Percentiles rank a stretch among this genome's conserved stretches.
phyloP scores from a whole-genome alignment of 2,329 filamentous ascomycete species.

The Coniochaeta sp. region DNA sequence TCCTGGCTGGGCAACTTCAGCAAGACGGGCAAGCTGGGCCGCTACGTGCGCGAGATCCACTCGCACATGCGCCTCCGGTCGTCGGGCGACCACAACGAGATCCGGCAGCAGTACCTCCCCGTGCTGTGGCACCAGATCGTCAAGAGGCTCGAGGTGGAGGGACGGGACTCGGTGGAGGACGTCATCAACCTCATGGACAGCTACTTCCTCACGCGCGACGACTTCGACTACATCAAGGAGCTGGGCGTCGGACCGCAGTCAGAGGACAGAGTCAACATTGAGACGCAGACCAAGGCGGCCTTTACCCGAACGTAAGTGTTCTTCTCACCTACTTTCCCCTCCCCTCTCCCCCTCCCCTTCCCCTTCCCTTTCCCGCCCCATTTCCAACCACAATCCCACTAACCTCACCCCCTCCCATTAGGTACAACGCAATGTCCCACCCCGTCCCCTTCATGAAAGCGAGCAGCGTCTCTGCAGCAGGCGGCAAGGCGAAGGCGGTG shows the following conservation, averaged over 20 bases:
- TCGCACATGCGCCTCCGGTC: constrained; percentile 91
- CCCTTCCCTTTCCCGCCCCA: too few species aligned
- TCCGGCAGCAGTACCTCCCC: constrained; percentile 90
- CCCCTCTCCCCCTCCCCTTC: constrained; percentile 11
- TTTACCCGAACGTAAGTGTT: constrained; percentile 78
- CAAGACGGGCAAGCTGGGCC: constrained; percentile 69
- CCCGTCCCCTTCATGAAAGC: constrained; percentile 96
- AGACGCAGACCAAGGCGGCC: constrained; percentile 76
- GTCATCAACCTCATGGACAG: constrained; percentile 96
- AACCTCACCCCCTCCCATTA: constrained; percentile 29
- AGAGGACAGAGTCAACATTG: constrained; percentile 68
- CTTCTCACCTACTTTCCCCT: constrained; percentile 8
- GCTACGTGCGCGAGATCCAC: constrained; percentile 88
- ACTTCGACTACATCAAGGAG: constrained; percentile 89
- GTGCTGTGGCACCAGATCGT: constrained; percentile 77
- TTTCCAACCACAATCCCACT: constrained; percentile 11
- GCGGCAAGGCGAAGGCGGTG: constrained; percentile 67
- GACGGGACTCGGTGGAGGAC: constrained; percentile 72
- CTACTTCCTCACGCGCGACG: constrained; percentile 90
- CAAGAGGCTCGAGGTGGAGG: constrained; percentile 65
- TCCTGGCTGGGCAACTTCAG: constrained; percentile 95
- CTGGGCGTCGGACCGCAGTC: constrained; percentile 81
- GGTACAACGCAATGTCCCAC: constrained; percentile 80
- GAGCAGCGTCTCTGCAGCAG: constrained; percentile 63
- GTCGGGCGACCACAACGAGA: constrained; percentile 86